These are phyloP conservation scores for Claviceps fusiformis DNA, from an alignment of 2,329 filamentous ascomycete genomes.

Conservation along the genomic window DNA sequence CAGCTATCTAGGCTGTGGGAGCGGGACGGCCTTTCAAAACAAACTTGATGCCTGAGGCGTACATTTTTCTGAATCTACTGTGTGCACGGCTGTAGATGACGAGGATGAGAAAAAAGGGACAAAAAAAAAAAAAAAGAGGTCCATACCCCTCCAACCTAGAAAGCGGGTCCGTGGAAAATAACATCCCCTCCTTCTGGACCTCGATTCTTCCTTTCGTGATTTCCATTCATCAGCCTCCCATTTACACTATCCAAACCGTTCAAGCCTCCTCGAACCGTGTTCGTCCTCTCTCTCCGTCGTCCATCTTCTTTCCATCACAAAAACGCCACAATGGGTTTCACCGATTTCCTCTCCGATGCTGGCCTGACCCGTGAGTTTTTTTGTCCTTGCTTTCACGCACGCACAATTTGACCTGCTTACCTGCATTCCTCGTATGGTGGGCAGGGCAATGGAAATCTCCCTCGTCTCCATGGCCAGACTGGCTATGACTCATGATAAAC, in stretches of 20 bases:
- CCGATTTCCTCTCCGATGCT: slow-evolving; percentile 49
- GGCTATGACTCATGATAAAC: no score
- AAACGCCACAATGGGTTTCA: slow-evolving; percentile 46
- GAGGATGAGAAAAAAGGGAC: not conserved
- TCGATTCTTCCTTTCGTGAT: not conserved
- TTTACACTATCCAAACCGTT: not conserved
- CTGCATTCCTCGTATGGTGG: not conserved
- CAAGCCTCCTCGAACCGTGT: not conserved
- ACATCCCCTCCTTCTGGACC: slow-evolving; percentile 1
- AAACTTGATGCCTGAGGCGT: slow-evolving; percentile 1
- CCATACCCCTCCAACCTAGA: slow-evolving; percentile 5
- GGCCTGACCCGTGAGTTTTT: slow-evolving; percentile 28
- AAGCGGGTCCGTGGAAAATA: slow-evolving; percentile 4
- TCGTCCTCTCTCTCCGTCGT: not conserved
- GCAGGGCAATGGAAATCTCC: no score
- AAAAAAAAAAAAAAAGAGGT: not conserved
- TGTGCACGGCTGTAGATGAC: not conserved
- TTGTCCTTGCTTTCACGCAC: not conserved
- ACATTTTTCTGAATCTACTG: not conserved
- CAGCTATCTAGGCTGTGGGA: no score
- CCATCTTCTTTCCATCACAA: not conserved
- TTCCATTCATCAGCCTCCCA: not conserved
- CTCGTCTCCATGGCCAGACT: no score
- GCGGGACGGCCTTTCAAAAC: no score
- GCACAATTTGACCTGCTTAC: not conserved